Percentiles rank a stretch among this genome's conserved stretches.
Conservation (phyloP, 768 basidiomycete species). For the Suillus subaureus region DNA sequence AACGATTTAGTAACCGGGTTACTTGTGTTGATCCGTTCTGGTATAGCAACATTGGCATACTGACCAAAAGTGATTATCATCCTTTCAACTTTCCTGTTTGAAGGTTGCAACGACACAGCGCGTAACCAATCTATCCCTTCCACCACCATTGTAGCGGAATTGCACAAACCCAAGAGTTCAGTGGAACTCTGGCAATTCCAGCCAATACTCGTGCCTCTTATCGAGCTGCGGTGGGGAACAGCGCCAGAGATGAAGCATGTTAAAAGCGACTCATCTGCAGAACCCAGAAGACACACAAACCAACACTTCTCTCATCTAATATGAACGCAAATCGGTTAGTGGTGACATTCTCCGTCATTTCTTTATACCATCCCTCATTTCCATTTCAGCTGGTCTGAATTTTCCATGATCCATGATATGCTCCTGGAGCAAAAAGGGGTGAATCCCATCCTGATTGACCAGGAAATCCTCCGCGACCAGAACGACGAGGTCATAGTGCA, state of each 20-base stretch:
- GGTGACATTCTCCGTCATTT: not conserved
- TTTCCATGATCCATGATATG: not conserved
- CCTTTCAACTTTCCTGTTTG: not conserved
- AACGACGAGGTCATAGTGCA: not conserved
- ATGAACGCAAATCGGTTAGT: not conserved
- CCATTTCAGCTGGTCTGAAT: not conserved
- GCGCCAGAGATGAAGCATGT: not conserved
- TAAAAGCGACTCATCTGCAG: not conserved
- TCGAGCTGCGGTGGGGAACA: not conserved
- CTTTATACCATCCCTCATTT: not conserved
- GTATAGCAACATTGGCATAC: not conserved
- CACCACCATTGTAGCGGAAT: slow-evolving; percentile 3
- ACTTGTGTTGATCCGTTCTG: not conserved
- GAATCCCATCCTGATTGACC: not conserved
- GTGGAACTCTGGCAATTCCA: not conserved
- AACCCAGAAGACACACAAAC: not conserved
- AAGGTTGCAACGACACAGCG: not conserved
- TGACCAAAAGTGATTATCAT: too few relatives aligned
- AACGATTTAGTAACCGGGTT: not conserved
- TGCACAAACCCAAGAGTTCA: not conserved
- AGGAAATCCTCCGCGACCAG: not conserved
- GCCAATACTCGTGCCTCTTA: not conserved
- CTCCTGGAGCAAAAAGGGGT: not conserved
- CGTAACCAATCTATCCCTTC: not conserved
- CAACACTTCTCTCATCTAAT: not conserved